Conservation (phyloP, 805 yeast species). For the Metschnikowia aberdeeniae region DNA sequence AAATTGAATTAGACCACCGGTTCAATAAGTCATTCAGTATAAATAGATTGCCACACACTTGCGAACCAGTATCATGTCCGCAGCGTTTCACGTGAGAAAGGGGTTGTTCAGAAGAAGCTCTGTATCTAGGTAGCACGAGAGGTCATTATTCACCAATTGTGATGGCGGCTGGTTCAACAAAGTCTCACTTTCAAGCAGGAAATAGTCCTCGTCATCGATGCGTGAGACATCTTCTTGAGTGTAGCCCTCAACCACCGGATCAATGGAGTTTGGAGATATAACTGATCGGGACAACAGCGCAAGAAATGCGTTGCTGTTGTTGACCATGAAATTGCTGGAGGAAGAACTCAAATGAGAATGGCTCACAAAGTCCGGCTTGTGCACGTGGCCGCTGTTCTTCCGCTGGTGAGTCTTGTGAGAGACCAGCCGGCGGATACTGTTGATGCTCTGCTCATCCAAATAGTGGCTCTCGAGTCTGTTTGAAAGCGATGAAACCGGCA, state of each 20-base stretch:
- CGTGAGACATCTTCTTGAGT: not conserved
- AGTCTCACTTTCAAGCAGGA: constrained; percentile 2
- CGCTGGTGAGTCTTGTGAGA: constrained; percentile 10
- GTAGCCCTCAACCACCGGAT: not conserved
- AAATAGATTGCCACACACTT: not conserved
- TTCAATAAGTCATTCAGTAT: not conserved
- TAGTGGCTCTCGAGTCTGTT: constrained; percentile 27
- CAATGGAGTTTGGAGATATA: not conserved
- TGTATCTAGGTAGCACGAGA: constrained; percentile 1
- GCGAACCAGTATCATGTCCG: not conserved
- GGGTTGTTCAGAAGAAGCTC: constrained; percentile 6
- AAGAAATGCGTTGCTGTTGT: constrained; percentile 8
- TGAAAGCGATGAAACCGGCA: constrained; percentile 22
- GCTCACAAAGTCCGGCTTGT: constrained; percentile 11
- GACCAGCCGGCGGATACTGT: constrained; percentile 7
- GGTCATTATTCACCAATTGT: not conserved
- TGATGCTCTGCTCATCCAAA: constrained; percentile 11
- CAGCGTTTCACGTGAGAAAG: not conserved
- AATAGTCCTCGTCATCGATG: not conserved
- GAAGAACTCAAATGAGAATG: not conserved
- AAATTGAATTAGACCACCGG: not conserved
- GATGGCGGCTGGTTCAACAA: constrained; percentile 8
- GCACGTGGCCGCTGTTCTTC: constrained; percentile 18
- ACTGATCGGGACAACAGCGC: not conserved
- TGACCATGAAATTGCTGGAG: not conserved